These are phyloP conservation scores for Phycomyces nitens DNA, from an alignment of 192 early-diverging fungal genomes.

Conservation along the genomic window DNA sequence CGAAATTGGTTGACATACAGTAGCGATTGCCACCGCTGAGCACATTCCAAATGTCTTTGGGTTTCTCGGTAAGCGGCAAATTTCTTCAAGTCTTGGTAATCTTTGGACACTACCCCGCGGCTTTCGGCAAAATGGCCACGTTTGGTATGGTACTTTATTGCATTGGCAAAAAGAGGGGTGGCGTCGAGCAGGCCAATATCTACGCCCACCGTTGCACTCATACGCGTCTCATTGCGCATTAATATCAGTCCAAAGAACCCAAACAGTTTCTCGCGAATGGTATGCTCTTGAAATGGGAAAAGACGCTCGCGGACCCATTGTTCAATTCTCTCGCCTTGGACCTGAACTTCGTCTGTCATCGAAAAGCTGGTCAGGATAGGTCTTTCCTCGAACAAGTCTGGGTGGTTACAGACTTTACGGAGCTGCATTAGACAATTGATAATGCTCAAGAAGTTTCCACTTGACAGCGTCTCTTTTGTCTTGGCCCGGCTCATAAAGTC, in stretches of 20 bases:
- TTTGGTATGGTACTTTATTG: slow-evolving; percentile 16
- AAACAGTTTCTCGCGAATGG: slow-evolving; percentile 29
- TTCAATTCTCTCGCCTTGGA: slow-evolving; percentile 34
- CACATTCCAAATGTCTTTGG: slow-evolving; percentile 16
- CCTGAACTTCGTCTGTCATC: slow-evolving; percentile 38
- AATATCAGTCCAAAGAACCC: slow-evolving; percentile 44
- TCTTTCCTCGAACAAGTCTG: slow-evolving; percentile 54
- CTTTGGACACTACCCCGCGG: slow-evolving; percentile 14
- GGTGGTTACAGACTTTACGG: slow-evolving; percentile 57
- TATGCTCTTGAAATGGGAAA: slow-evolving; percentile 30
- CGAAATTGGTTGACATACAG: slow-evolving; percentile 42
- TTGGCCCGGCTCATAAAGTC: slow-evolving; percentile 80
- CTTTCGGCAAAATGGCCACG: slow-evolving; percentile 17
- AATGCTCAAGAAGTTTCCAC: slow-evolving; percentile 72
- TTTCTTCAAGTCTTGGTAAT: slow-evolving; percentile 44
- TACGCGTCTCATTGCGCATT: slow-evolving; percentile 19
- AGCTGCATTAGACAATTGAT: slow-evolving; percentile 76
- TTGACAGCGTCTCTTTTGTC: slow-evolving; percentile 67
- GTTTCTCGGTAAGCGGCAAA: slow-evolving; percentile 35
- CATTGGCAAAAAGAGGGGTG: slow-evolving; percentile 11
- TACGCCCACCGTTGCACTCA: slow-evolving; percentile 26
- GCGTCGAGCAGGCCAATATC: slow-evolving; percentile 30
- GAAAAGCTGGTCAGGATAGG: slow-evolving; percentile 61
- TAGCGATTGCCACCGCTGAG: slow-evolving; percentile 42
- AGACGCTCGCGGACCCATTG: slow-evolving; percentile 34